A percentile compares a stretch with the other conserved stretches of the same genome.
phyloP scores from a whole-genome alignment of 495 filamentous ascomycete species.

The Aspergillus cavernicola region DNA sequence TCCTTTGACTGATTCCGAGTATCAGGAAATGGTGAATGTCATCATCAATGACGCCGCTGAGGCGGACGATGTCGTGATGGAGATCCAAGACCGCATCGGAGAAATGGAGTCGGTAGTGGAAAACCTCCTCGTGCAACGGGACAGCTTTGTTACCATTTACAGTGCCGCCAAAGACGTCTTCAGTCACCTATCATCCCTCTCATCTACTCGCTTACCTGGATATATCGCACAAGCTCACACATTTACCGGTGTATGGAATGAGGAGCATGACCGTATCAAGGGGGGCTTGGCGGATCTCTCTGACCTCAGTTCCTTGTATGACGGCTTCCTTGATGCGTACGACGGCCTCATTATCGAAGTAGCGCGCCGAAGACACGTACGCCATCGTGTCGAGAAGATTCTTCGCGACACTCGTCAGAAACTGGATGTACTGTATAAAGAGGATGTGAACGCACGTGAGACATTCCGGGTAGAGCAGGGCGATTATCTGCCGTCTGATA shows the following conservation, averaged over 20 bases:
- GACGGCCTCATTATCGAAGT: constrained; percentile 80
- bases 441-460: constrained; percentile 71
- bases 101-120: constrained; percentile 68
- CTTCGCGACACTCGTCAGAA: constrained; percentile 70
- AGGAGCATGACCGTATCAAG: constrained; percentile 65
- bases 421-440: constrained; percentile 69
- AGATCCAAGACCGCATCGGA: constrained; percentile 70
- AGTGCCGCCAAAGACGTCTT: constrained; percentile 55
- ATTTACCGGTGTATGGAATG: constrained; percentile 71
- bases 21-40: constrained; percentile 77
- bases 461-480: constrained; percentile 77
- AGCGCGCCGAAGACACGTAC: constrained; percentile 63
- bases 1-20: constrained; percentile 69
- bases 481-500: constrained; percentile 80
- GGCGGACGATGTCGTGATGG: constrained; percentile 84
- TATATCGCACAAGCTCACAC: constrained; percentile 68
- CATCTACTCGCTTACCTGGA: constrained; percentile 53
- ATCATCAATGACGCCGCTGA: constrained; percentile 78
- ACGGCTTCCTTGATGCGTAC: constrained; percentile 79
- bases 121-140: constrained; percentile 52
- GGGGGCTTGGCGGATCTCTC: constrained; percentile 69
- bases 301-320: constrained; percentile 70
- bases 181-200: constrained; percentile 62
- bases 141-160: constrained; percentile 47
- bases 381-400: constrained; percentile 68